Conservation (phyloP, 768 basidiomycete species). For the Hygrophorus pudorinus region DNA sequence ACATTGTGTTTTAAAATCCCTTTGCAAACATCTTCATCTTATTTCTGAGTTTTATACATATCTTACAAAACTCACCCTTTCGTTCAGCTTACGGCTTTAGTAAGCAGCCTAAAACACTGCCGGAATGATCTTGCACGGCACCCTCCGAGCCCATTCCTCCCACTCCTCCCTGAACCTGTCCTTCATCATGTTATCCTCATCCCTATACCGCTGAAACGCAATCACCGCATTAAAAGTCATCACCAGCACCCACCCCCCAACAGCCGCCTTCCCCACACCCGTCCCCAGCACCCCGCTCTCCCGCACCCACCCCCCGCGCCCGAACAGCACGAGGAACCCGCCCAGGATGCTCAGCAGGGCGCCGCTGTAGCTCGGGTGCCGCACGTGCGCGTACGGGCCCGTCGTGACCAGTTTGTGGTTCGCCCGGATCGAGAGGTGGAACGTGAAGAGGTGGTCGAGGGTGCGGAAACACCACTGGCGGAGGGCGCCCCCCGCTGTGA, state of each 20-base stretch:
- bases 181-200: constrained; percentile 21
- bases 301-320: constrained; percentile 8
- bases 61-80: no score
- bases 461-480: constrained; percentile 17
- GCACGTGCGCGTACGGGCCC: constrained; percentile 20
- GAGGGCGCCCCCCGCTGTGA: constrained; percentile 12
- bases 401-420: constrained; percentile 17
- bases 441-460: constrained; percentile 20
- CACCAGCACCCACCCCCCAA: background rate
- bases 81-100: no score
- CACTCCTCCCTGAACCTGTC: constrained; percentile 23
- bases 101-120: constrained; percentile 19
- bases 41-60: no score
- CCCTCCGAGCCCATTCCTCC: constrained; percentile 18
- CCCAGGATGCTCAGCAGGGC: constrained; percentile 5
- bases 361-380: constrained; percentile 22
- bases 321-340: constrained; percentile 9
- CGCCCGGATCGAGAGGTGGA: constrained; percentile 15
- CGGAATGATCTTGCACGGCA: constrained; percentile 20
- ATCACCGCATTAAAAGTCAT: background rate
- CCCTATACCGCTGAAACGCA: constrained; percentile 10
- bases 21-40: no score
- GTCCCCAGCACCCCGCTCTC: constrained; percentile 11
- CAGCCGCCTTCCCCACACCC: constrained; percentile 3
- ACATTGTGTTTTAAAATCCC: no score